Evolutionary conservation across 2,329 filamentous ascomycete species (phyloP).

Genomic region (Trichoderma sp.): DNA sequence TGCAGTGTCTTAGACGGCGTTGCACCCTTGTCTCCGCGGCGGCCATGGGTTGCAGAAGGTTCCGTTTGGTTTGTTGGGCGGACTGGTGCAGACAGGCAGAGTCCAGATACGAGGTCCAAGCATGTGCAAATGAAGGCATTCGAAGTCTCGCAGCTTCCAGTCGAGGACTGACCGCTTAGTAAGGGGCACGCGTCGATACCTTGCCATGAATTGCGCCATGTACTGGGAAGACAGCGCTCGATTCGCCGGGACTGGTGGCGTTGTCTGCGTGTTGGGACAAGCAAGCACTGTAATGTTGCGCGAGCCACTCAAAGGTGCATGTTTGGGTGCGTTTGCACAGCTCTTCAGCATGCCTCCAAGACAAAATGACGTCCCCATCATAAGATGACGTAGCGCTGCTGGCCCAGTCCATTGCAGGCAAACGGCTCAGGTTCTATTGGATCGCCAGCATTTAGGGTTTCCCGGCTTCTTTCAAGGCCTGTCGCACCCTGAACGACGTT

Average conservation of each 20-base stretch:
- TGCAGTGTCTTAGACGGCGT: constrained; percentile 10
- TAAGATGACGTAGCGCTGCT: constrained; percentile 21
- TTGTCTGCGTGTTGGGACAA: too few relatives aligned
- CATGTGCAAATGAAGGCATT: background rate
- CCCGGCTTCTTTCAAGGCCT: background rate
- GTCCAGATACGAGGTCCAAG: background rate
- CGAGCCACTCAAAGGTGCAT: background rate
- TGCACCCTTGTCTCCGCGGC: constrained; percentile 3
- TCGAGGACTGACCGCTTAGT: too few relatives aligned
- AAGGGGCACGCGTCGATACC: too few relatives aligned
- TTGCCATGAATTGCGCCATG: too few relatives aligned
- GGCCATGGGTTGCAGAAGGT: too few relatives aligned
- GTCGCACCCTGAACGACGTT: constrained; percentile 1
- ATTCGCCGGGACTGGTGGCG: too few relatives aligned
- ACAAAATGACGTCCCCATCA: background rate
- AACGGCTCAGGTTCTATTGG: background rate
- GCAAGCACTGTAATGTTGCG: too few relatives aligned
- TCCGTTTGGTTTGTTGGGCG: too few relatives aligned
- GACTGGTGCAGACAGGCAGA: too few relatives aligned
- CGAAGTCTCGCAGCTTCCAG: too few relatives aligned
- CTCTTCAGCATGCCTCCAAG: background rate
- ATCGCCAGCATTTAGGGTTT: background rate
- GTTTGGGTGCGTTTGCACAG: background rate
- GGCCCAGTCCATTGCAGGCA: background rate
- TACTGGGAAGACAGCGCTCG: too few relatives aligned